Conservation (phyloP, 208 protist species). For the Spongospora subterranea region DNA sequence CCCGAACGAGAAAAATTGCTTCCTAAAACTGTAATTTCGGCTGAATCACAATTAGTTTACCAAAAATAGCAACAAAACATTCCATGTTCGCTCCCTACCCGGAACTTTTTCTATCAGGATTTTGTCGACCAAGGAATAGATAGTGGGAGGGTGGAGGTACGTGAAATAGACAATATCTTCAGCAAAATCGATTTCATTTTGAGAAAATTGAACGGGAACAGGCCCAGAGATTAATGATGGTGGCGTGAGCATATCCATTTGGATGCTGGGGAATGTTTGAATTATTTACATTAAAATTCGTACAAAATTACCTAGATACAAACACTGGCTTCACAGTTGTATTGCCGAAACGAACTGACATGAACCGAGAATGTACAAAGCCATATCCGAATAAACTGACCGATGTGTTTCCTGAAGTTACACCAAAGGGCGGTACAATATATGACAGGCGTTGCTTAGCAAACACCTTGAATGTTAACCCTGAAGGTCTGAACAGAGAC, state of each 20-base stretch:
- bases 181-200: conserved; percentile 10
- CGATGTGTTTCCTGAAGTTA: background rate
- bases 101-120: background rate
- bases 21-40: background rate
- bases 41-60: background rate
- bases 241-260: background rate
- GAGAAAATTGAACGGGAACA: background rate
- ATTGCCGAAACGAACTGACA: background rate
- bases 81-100: background rate
- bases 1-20: background rate
- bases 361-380: background rate
- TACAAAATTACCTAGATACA: background rate
- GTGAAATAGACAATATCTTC: background rate
- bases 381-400: background rate
- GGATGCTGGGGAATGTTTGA: background rate
- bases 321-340: background rate
- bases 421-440: background rate
- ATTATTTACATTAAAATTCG: background rate
- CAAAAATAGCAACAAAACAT: background rate
- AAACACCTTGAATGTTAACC: background rate
- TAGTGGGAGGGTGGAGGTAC: background rate
- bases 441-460: background rate
- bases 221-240: background rate
- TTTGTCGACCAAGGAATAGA: background rate
- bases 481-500: background rate